These are phyloP conservation scores for Hyaloperonospora brassicae DNA, from an alignment of 352 stramenopile genomes.

Conservation along the genomic window DNA sequence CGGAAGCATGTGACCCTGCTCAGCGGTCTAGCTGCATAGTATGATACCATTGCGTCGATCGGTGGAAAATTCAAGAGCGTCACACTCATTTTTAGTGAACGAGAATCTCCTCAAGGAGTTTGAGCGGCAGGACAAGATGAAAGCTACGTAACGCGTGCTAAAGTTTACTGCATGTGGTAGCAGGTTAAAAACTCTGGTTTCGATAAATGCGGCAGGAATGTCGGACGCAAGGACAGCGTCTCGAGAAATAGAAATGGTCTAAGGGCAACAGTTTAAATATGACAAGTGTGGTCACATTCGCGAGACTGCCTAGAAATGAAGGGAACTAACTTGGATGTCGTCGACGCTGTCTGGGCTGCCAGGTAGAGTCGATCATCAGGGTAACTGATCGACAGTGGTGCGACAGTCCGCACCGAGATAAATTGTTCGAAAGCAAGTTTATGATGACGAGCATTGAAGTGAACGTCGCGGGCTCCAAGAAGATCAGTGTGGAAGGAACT, in stretches of 20 bases:
- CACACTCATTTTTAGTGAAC: slow-evolving; percentile 2
- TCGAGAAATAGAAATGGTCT: slow-evolving; percentile 2
- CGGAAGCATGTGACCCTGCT: neutral
- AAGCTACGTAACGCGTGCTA: neutral
- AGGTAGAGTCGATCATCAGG: neutral
- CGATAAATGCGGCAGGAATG: neutral
- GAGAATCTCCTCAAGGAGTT: slow-evolving; percentile 23
- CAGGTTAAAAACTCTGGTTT: too few relatives aligned
- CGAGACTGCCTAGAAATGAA: too few relatives aligned
- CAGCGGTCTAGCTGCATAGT: neutral
- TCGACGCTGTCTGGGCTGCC: slow-evolving; percentile 1
- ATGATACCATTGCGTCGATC: neutral
- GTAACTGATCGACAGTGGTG: too few relatives aligned
- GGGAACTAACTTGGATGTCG: slow-evolving; percentile 7
- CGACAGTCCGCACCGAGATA: too few relatives aligned
- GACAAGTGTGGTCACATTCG: slow-evolving; percentile 1
- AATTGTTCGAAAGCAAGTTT: slow-evolving; percentile 3
- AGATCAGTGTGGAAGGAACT: neutral
- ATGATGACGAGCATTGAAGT: slow-evolving; percentile 3
- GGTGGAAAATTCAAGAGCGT: neutral
- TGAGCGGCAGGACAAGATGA: slow-evolving; percentile 13
- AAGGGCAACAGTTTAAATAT: slow-evolving; percentile 13
- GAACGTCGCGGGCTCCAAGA: slow-evolving; percentile 4
- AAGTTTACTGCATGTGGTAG: neutral
- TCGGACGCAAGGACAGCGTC: neutral